These are phyloP conservation scores for Colletotrichum godetiae DNA, from an alignment of 2,329 filamentous ascomycete genomes.

Conservation along the genomic window DNA sequence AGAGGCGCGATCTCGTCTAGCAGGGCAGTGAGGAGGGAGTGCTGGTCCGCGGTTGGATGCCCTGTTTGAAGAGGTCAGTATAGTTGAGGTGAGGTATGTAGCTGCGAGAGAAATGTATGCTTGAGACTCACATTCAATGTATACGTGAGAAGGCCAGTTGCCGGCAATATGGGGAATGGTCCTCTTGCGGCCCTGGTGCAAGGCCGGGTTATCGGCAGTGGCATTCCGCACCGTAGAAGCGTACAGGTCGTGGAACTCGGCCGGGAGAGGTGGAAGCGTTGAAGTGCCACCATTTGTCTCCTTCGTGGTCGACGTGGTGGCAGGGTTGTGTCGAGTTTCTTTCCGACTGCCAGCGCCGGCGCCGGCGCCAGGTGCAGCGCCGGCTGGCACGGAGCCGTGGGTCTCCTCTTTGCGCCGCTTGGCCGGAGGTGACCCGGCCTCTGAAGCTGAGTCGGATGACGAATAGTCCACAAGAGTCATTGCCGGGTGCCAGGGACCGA, in stretches of 20 bases:
- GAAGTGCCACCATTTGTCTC: conserved; percentile 22
- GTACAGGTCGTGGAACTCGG: conserved; percentile 89
- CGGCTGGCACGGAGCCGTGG: not conserved
- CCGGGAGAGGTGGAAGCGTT: conserved; percentile 78
- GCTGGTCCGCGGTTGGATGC: conserved; percentile 63
- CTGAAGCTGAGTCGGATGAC: conserved; percentile 51
- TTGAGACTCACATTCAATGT: conserved; percentile 84
- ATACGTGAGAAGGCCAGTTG: conserved; percentile 93
- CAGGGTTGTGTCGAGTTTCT: not conserved
- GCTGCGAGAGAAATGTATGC: not conserved
- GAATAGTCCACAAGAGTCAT: conserved; percentile 78
- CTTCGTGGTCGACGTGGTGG: not conserved
- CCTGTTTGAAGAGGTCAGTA: conserved; percentile 50
- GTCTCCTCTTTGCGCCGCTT: conserved; percentile 47
- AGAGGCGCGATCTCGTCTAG: conserved; percentile 50
- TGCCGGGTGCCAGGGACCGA: conserved; percentile 1
- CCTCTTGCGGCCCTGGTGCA: conserved; percentile 88
- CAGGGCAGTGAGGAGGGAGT: conserved; percentile 57
- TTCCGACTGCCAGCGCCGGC: conserved; percentile 16
- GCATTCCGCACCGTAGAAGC: conserved; percentile 82
- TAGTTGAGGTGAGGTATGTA: not conserved
- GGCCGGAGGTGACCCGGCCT: conserved; percentile 48
- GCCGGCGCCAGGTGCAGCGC: conserved; percentile 2
- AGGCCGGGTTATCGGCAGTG: conserved; percentile 81
- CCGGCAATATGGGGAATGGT: conserved; percentile 86